phyloP scores from a whole-genome alignment of 2,329 filamentous ascomycete species.

The Calonectria multiphialidica region DNA sequence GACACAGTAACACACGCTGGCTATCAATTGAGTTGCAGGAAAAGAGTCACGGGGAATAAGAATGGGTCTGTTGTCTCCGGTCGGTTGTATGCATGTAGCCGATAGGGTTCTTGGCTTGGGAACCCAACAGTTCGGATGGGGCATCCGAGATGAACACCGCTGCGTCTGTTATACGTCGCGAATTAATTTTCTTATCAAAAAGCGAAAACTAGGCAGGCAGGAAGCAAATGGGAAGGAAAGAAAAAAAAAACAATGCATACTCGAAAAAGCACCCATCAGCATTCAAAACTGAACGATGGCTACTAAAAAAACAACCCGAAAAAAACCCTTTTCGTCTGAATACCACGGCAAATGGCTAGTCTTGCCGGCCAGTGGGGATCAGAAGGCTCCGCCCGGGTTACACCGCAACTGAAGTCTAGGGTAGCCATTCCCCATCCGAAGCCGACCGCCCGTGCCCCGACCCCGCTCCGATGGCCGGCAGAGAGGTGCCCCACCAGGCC shows the following conservation, averaged over 20 bases:
- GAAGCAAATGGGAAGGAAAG: background rate
- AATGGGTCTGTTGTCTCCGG: background rate
- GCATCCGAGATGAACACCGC: background rate
- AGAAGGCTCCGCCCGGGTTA: slow-evolving; percentile 13
- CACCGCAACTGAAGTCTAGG: background rate
- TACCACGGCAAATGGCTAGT: background rate
- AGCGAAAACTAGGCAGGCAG: background rate
- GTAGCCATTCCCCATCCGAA: slow-evolving; percentile 3
- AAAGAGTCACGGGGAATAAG: slow-evolving; percentile 11
- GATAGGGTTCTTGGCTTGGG: background rate
- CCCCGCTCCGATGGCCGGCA: slow-evolving; percentile 40
- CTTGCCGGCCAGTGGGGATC: background rate
- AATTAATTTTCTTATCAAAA: background rate
- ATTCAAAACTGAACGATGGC: background rate
- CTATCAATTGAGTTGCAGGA: slow-evolving; percentile 2
- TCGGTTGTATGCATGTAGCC: slow-evolving; percentile 8
- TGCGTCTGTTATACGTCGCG: background rate
- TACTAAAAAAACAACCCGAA: background rate
- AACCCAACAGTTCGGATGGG: slow-evolving; percentile 5
- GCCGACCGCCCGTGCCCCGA: slow-evolving; percentile 14
- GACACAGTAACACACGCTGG: background rate
- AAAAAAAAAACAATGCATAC: fast-evolving
- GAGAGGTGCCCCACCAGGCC: slow-evolving; percentile 14
- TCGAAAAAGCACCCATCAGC: background rate
- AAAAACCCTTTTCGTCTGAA: background rate